phyloP scores from a whole-genome alignment of 2,329 filamentous ascomycete genomes.

The Colletotrichum plurivorum region DNA sequence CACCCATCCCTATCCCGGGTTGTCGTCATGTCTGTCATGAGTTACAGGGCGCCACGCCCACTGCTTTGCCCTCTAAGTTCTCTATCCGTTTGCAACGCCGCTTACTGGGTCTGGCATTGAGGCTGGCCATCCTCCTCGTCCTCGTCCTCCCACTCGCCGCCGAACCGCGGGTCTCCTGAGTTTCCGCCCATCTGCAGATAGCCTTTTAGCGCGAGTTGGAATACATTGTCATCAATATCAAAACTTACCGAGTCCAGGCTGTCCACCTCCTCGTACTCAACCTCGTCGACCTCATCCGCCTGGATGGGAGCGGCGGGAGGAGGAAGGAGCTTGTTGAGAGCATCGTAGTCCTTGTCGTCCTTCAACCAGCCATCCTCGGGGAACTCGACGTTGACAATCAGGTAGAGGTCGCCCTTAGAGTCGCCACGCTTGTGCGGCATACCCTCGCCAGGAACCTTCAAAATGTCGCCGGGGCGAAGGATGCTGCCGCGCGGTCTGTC shows the following conservation, averaged over 20 bases:
- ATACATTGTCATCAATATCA: background rate
- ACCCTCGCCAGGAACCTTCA: slow-evolving; percentile 90
- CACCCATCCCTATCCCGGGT: slow-evolving; percentile 34
- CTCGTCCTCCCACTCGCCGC: slow-evolving; percentile 78
- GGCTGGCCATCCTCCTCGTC: slow-evolving; percentile 76
- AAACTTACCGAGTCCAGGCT: slow-evolving; percentile 81
- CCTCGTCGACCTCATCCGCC: slow-evolving; percentile 86
- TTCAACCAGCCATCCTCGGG: slow-evolving; percentile 88
- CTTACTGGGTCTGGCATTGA: slow-evolving; percentile 82
- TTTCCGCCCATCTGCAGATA: slow-evolving; percentile 75
- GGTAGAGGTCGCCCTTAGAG: slow-evolving; percentile 86
- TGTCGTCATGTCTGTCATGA: slow-evolving; percentile 40
- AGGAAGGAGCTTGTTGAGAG: slow-evolving; percentile 83
- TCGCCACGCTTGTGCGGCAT: slow-evolving; percentile 95
- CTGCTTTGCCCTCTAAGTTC: slow-evolving; percentile 36
- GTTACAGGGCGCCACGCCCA: slow-evolving; percentile 30
- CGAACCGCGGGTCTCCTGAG: slow-evolving; percentile 76
- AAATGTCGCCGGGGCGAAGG: slow-evolving; percentile 84
- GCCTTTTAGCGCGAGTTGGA: slow-evolving; percentile 45
- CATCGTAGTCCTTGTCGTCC: slow-evolving; percentile 78
- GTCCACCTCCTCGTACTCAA: slow-evolving; percentile 86
- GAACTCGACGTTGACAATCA: slow-evolving; percentile 89
- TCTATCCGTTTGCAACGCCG: slow-evolving; percentile 17
- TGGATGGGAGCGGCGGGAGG: slow-evolving; percentile 72
- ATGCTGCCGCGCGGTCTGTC: slow-evolving; percentile 86